phyloP scores from a whole-genome alignment of 2,329 filamentous ascomycete genomes.

The Xylariaceae sp. region DNA sequence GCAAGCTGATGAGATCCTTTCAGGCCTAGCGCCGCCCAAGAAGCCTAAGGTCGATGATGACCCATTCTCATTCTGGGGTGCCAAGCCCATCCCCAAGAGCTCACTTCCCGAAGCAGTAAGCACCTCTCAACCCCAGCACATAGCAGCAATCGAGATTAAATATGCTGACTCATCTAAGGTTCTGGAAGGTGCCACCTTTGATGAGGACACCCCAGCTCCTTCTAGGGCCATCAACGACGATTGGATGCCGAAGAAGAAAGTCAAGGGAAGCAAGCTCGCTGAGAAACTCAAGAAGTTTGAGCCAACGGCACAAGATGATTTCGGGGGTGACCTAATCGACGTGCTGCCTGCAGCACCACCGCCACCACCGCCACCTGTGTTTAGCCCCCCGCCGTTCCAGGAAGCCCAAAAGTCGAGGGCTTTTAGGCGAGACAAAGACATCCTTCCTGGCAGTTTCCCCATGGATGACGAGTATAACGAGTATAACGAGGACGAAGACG shows the following conservation, averaged over 20 bases:
- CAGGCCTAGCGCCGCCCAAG: constrained; percentile 30
- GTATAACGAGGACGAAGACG: constrained; percentile 35
- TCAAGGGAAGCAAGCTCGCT: constrained; percentile 56
- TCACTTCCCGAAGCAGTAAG: constrained; percentile 41
- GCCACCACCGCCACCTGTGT: constrained; percentile 47
- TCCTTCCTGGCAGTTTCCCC: constrained; percentile 42
- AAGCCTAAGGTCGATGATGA: constrained; percentile 43
- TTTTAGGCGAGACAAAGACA: constrained; percentile 46
- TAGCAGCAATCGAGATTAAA: constrained; percentile 49
- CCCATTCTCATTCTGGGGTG: constrained; percentile 65
- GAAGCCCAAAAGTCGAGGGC: constrained; percentile 51
- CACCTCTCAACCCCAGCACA: constrained; percentile 28
- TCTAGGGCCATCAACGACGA: constrained; percentile 45
- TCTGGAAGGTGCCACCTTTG: constrained; percentile 51
- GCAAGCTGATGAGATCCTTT: constrained; percentile 39
- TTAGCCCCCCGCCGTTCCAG: constrained; percentile 37
- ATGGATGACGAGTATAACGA: constrained; percentile 26
- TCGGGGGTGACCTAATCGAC: constrained; percentile 42
- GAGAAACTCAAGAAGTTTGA: constrained; percentile 65
- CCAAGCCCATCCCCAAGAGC: constrained; percentile 45
- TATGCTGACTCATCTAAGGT: constrained; percentile 55
- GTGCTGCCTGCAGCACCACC: constrained; percentile 45
- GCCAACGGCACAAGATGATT: constrained; percentile 46
- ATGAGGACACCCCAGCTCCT: constrained; percentile 49
- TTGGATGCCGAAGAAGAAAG: constrained; percentile 56